phyloP scores from a whole-genome alignment of 768 basidiomycete genomes.

The Lanmaoa pseudosensibilis region DNA sequence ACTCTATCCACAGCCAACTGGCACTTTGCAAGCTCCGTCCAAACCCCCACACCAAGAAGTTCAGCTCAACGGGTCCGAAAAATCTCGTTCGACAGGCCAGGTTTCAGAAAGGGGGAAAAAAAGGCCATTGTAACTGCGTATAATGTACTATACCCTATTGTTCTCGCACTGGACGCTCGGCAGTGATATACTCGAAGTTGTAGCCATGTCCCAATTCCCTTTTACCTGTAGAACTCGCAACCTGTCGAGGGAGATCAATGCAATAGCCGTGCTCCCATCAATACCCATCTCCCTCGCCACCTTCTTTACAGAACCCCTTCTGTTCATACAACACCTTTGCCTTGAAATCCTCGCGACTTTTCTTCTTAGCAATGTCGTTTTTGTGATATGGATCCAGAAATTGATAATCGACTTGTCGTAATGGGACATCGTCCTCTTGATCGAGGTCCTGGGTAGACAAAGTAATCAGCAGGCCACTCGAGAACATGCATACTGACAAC shows the following conservation, averaged over 20 bases:
- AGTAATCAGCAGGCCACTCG: conserved; percentile 3
- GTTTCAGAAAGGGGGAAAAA: conserved; percentile 59
- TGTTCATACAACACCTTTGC: conserved; percentile 79
- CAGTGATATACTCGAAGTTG: conserved; percentile 15
- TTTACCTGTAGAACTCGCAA: neutral
- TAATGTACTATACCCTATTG: conserved; percentile 23
- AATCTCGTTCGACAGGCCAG: conserved; percentile 39
- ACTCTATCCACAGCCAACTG: conserved; percentile 47
- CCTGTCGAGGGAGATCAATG: conserved; percentile 13
- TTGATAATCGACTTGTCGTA: conserved; percentile 72
- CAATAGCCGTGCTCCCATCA: conserved; percentile 34
- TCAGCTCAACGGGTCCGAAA: conserved; percentile 48
- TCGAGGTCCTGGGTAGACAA: conserved; percentile 73
- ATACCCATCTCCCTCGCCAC: conserved; percentile 95
- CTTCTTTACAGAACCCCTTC: conserved; percentile 92
- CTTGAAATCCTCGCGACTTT: conserved; percentile 79
- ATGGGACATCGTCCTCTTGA: conserved; percentile 82
- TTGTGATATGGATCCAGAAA: conserved; percentile 71
- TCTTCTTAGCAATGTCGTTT: conserved; percentile 70
- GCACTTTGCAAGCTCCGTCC: conserved; percentile 33
- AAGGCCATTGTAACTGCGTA: conserved; percentile 41
- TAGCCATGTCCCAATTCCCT: conserved; percentile 14
- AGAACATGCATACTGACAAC: conserved; percentile 20
- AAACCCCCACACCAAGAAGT: conserved; percentile 38
- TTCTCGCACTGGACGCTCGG: conserved; percentile 17